These are phyloP conservation scores for Teratosphaeria viscida DNA, from an alignment of 2,329 filamentous ascomycete species.

Conservation along the genomic window DNA sequence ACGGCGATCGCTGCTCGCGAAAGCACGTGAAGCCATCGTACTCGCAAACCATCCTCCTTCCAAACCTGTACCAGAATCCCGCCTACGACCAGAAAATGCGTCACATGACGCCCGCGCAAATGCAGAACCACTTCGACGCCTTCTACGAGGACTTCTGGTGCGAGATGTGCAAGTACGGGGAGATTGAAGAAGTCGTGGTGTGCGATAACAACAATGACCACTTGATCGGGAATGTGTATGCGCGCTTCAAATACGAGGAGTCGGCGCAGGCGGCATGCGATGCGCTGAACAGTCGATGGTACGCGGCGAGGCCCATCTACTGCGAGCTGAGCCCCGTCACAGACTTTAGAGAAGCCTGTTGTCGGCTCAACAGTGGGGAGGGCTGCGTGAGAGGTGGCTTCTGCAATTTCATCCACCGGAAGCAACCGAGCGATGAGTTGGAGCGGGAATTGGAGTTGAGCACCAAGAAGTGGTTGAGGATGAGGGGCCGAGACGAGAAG, in stretches of 20 bases:
- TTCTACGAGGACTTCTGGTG: conserved; percentile 99
- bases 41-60: conserved; percentile 92
- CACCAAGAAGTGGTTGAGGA: conserved; percentile 94
- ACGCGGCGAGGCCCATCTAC: conserved; percentile 93
- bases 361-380: conserved; percentile 85
- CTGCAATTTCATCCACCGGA: conserved; percentile 98
- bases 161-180: conserved; percentile 98
- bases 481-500: conserved; percentile 71
- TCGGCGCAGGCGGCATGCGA: conserved; percentile 88
- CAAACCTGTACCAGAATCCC: conserved; percentile 98
- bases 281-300: conserved; percentile 89
- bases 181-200: conserved; percentile 93
- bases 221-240: conserved; percentile 97
- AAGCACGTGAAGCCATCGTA: conserved; percentile 99
- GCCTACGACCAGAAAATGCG: conserved; percentile 71
- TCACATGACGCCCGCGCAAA: conserved; percentile 84
- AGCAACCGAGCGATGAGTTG: conserved; percentile 82
- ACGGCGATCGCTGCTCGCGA: conserved; percentile 94
- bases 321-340: conserved; percentile 95
- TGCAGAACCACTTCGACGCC: conserved; percentile 98
- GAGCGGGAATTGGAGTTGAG: conserved; percentile 76
- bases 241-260: conserved; percentile 99
- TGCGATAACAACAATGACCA: conserved; percentile 99
- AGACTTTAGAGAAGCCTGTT: conserved; percentile 96
- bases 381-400: conserved; percentile 93